Evolutionary conservation across 306 rosid genomes (phyloP).

Genomic region (Pterocarpus macrocarpus): DNA sequence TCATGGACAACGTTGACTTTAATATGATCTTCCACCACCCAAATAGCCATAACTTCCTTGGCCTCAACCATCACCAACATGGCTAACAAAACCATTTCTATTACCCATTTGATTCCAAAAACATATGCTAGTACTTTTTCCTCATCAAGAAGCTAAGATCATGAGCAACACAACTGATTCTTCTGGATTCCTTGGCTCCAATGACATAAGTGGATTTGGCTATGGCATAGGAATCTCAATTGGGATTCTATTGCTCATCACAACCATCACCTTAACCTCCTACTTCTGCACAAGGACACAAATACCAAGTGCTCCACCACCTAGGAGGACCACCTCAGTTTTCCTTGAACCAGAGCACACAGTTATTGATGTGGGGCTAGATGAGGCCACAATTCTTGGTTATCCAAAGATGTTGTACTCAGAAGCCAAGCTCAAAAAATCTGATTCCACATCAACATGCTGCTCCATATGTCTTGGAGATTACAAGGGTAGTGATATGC

Average conservation of each 20-base stretch:
- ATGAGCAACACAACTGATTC: conserved; percentile 62
- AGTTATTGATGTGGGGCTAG: conserved; percentile 75
- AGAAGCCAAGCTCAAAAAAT: conserved; percentile 65
- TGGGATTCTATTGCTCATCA: conserved; percentile 83
- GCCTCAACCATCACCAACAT: conserved; percentile 48
- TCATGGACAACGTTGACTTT: conserved; percentile 65
- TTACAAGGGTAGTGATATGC: conserved; percentile 66
- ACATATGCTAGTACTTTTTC: background rate
- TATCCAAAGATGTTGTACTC: conserved; percentile 80
- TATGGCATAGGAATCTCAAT: conserved; percentile 88
- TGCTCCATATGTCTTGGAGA: conserved; percentile 90
- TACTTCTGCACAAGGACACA: conserved; percentile 74
- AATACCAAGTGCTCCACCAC: conserved; percentile 24
- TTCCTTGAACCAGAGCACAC: conserved; percentile 51
- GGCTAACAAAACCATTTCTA: conserved; percentile 47
- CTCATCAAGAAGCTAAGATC: background rate
- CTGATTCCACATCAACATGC: conserved; percentile 62
- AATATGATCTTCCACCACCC: conserved; percentile 39
- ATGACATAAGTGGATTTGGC: conserved; percentile 73
- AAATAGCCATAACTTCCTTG: conserved; percentile 43
- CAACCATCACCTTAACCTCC: conserved; percentile 86
- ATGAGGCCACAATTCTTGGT: conserved; percentile 68
- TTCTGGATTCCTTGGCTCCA: conserved; percentile 68
- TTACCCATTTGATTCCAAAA: conserved; percentile 29
- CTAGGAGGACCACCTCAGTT: background rate